Conservation (phyloP, 306 rosid species). For the Quercus cerris region DNA sequence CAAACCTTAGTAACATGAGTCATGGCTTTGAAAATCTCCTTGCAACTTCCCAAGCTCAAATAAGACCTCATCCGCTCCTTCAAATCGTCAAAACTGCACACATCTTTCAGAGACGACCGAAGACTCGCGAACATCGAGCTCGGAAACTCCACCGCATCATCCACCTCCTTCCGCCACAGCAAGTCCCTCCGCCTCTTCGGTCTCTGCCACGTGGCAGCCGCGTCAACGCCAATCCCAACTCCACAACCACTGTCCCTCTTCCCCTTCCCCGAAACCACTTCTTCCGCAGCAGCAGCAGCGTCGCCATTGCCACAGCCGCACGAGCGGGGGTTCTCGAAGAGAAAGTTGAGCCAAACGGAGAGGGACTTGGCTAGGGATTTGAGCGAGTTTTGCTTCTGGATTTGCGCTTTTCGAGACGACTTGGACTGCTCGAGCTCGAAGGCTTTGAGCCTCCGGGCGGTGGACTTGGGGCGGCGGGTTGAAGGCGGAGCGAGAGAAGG, state of each 20-base stretch:
- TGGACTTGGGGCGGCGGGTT: constrained; percentile 36
- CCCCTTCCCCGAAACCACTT: constrained; percentile 27
- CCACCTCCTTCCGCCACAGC: constrained; percentile 29
- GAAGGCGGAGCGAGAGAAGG: constrained; percentile 41
- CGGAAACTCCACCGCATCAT: constrained; percentile 29
- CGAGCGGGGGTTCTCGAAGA: constrained; percentile 62
- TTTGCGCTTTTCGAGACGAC: constrained; percentile 57
- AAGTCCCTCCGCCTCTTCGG: constrained; percentile 76
- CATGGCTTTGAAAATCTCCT: constrained; percentile 62
- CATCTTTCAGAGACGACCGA: constrained; percentile 56
- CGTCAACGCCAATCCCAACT: constrained; percentile 48
- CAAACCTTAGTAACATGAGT: constrained; percentile 71
- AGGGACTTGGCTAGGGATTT: constrained; percentile 76
- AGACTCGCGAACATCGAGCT: constrained; percentile 36
- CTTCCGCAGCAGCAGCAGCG: background rate
- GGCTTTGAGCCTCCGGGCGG: constrained; percentile 56
- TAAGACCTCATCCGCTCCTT: constrained; percentile 65
- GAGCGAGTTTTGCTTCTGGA: constrained; percentile 60
- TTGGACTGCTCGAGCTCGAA: constrained; percentile 68
- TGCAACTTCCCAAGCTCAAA: constrained; percentile 56
- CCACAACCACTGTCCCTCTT: constrained; percentile 54
- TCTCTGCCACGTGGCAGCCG: constrained; percentile 64
- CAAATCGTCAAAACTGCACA: constrained; percentile 88
- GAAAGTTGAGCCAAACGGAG: constrained; percentile 87
- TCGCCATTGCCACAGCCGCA: constrained; percentile 57